phyloP scores from a whole-genome alignment of 192 early-diverging fungal genomes.

The Chytriomyces sp. region DNA sequence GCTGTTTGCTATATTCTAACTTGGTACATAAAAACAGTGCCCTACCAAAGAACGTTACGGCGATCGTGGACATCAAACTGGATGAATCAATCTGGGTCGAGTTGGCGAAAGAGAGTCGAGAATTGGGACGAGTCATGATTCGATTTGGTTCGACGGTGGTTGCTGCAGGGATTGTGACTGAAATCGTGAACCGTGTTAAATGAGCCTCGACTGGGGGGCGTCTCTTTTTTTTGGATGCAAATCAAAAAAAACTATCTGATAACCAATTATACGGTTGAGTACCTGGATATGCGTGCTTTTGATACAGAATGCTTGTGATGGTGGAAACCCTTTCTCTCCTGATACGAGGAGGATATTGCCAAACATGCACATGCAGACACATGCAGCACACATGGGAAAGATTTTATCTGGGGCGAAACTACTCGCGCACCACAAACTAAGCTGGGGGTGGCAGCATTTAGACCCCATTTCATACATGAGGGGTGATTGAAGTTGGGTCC shows the following conservation, averaged over 20 bases:
- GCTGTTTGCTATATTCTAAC: constrained; percentile 50
- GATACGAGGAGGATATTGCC: not conserved
- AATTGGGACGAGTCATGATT: constrained; percentile 87
- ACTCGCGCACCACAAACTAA: too few relatives aligned
- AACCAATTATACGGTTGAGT: not conserved
- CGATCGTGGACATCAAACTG: constrained; percentile 80
- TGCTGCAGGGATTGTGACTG: constrained; percentile 74
- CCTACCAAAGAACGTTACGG: constrained; percentile 65
- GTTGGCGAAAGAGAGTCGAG: constrained; percentile 82
- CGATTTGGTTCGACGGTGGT: constrained; percentile 84
- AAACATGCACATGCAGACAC: not conserved
- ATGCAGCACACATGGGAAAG: too few relatives aligned
- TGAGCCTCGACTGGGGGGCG: constrained; percentile 13
- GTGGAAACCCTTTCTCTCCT: too few relatives aligned
- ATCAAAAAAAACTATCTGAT: not conserved
- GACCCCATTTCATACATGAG: not conserved
- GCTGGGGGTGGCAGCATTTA: too few relatives aligned
- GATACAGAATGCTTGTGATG: too few relatives aligned
- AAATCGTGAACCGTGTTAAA: constrained; percentile 35
- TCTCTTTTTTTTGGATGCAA: not conserved
- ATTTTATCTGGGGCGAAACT: too few relatives aligned
- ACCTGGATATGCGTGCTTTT: not conserved
- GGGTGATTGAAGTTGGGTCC: not conserved
- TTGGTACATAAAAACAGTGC: constrained; percentile 32
- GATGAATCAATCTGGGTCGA: constrained; percentile 84